Evolutionary conservation across 345 rosid species (phyloP).

Genomic region (Mangifera indica): DNA sequence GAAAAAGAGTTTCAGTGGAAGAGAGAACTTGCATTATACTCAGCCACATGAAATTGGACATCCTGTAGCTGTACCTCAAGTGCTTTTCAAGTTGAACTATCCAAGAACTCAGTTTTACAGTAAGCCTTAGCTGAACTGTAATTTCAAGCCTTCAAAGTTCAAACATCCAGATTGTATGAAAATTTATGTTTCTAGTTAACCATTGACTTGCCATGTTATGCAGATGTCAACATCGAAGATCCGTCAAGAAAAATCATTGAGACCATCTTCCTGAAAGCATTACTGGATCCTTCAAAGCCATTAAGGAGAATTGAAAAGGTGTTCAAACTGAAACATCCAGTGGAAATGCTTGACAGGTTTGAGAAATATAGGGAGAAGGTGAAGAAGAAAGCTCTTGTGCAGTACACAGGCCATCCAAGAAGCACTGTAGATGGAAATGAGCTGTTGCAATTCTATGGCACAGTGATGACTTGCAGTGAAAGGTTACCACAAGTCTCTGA

Average conservation of each 20-base stretch:
- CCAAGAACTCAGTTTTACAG: constrained; percentile 29
- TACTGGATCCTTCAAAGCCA: constrained; percentile 35
- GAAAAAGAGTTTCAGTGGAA: neutral
- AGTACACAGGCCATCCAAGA: constrained; percentile 35
- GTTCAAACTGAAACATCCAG: constrained; percentile 42
- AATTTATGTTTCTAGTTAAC: neutral
- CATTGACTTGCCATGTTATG: neutral
- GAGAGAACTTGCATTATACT: constrained; percentile 15
- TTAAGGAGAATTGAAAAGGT: constrained; percentile 38
- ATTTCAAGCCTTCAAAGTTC: neutral
- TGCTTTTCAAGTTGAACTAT: constrained; percentile 24
- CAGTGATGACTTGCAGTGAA: constrained; percentile 40
- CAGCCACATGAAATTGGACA: constrained; percentile 18
- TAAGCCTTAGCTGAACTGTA: constrained; percentile 3
- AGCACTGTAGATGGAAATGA: constrained; percentile 54
- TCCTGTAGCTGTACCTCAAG: constrained; percentile 20
- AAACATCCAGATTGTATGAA: neutral
- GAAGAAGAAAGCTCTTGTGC: constrained; percentile 33
- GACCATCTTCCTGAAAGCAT: constrained; percentile 43
- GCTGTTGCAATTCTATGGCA: constrained; percentile 47
- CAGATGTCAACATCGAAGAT: constrained; percentile 43
- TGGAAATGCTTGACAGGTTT: constrained; percentile 35
- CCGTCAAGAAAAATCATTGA: constrained; percentile 47
- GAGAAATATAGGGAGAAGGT: constrained; percentile 45
- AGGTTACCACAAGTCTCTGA: constrained; percentile 25